phyloP scores from a whole-genome alignment of 345 rosid species.

The Brassica incana region DNA sequence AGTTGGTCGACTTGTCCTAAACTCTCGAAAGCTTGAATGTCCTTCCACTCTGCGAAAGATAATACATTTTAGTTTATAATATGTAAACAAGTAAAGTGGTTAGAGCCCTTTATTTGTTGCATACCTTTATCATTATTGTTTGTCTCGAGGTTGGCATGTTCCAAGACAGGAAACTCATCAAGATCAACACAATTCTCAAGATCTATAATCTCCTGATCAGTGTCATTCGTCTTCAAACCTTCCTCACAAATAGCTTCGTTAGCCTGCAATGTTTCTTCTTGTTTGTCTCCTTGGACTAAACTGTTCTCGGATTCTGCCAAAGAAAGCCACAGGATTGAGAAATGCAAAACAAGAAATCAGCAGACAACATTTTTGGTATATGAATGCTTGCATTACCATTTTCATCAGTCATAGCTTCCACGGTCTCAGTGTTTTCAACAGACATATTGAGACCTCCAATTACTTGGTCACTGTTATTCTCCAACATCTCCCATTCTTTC shows the following conservation, averaged over 20 bases:
- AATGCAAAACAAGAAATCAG: neutral
- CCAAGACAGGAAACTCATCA: constrained; percentile 13
- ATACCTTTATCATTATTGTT: constrained; percentile 12
- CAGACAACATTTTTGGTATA: neutral
- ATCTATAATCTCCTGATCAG: constrained; percentile 6
- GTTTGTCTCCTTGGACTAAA: constrained; percentile 4
- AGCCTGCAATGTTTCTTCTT: constrained; percentile 1
- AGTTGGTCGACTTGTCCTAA: constrained; percentile 5
- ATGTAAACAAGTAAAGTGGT: neutral
- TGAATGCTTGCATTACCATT: constrained; percentile 11
- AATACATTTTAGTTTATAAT: neutral
- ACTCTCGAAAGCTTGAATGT: neutral
- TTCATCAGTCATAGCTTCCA: constrained; percentile 11
- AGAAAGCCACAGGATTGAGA: constrained; percentile 3
- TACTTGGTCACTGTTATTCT: constrained; percentile 7
- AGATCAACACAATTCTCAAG: neutral
- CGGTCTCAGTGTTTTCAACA: neutral
- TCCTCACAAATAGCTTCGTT: neutral
- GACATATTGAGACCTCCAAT: neutral
- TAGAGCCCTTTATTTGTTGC: neutral
- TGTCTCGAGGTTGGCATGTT: neutral
- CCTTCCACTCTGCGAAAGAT: constrained; percentile 4
- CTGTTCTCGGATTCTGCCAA: neutral
- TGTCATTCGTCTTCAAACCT: neutral
- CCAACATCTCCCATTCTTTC: constrained; percentile 40